phyloP scores from a whole-genome alignment of 2,329 filamentous ascomycete genomes.

The Ploettnerulaceae sp. region DNA sequence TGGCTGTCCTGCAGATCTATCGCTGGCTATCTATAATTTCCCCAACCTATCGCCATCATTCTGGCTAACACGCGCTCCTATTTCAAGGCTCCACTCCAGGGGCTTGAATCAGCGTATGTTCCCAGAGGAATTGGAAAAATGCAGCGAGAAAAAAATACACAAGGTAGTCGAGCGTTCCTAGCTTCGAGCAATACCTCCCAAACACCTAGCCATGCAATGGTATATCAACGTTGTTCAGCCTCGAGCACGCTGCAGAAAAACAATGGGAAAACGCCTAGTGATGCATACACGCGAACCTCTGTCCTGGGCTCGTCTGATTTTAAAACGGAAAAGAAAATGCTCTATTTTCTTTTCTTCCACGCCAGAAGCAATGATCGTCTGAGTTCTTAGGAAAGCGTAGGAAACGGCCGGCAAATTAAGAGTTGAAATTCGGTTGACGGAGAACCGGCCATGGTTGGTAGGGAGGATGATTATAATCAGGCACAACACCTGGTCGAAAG shows the following conservation, averaged over 20 bases:
- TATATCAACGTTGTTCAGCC: constrained; percentile 21
- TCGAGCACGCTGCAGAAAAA: constrained; percentile 19
- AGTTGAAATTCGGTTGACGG: constrained; percentile 34
- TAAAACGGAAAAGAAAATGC: constrained; percentile 13
- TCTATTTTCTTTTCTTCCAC: constrained; percentile 8
- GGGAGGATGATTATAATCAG: constrained; percentile 43
- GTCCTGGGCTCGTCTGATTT: constrained; percentile 18
- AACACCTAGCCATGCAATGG: constrained; percentile 27
- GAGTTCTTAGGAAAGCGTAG: not conserved
- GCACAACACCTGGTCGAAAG: constrained; percentile 65
- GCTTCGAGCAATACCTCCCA: constrained; percentile 15
- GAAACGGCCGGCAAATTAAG: constrained; percentile 20
- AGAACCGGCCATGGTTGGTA: constrained; percentile 30
- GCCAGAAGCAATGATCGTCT: not conserved
- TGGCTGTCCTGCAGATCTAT: not conserved
- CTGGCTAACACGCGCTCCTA: not conserved
- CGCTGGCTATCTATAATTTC: not conserved
- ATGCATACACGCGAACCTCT: constrained; percentile 22
- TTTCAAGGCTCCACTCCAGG: too few relatives aligned
- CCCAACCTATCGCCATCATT: not conserved
- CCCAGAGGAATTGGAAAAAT: too few relatives aligned
- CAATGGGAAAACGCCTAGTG: constrained; percentile 20
- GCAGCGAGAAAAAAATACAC: constrained; percentile 14
- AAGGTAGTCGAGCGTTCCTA: constrained; percentile 13
- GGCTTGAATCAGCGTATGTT: too few relatives aligned